Evolutionary conservation across 495 filamentous ascomycete genomes (phyloP), one percentile per base, ranked within the genome.

Genomic region (Tuber brumale): DNA sequence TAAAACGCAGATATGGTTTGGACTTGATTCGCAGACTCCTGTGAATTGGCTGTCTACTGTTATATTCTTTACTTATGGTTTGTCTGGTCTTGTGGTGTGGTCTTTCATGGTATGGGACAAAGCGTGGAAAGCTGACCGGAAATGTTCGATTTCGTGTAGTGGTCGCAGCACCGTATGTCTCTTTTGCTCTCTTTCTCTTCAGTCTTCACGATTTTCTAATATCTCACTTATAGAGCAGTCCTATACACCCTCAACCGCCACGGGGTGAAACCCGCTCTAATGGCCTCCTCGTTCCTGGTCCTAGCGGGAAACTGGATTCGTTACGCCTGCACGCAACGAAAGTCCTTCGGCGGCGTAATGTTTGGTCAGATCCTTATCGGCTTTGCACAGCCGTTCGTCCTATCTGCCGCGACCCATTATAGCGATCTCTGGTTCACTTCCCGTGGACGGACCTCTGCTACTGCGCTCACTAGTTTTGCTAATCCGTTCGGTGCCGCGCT

Each of bases 401-500:
- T 98, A 8, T 89, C 92, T 51, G 93, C 95, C 1, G 94, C 95
- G 0, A 94, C 95, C 4, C 88, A 93, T 74, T 99, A 97, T 82
- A 94, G 92, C 74, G 94, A 97, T 81, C 86, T 97, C 44, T 98
- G 95, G 95, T 99, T 99, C 85, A 92, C 93, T 0, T 91, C 93
- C 76, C 83, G 86, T 0, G 95, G 93, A 23, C 90, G 95, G 72
- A 92, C 95, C 21, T 91, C 91, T 70, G 95, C 95, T 23, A 99
- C 95, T 5, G 95, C 95, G 1, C 80, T 97, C 31, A 90, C 92
- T 21, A 93, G 89, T 45, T 84, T 97, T 70, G 92, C 94, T 1
- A 97, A 97, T 83, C 94, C 94, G 0, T 87, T 97, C 75, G 94
- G 95, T 14, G 94, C 92, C 37, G 94, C 94, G 2, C 78, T 99